Percentiles rank a stretch among this genome's conserved stretches.
Conservation (phyloP, 73 alveolate species). For the Blepharisma stoltei region DNA sequence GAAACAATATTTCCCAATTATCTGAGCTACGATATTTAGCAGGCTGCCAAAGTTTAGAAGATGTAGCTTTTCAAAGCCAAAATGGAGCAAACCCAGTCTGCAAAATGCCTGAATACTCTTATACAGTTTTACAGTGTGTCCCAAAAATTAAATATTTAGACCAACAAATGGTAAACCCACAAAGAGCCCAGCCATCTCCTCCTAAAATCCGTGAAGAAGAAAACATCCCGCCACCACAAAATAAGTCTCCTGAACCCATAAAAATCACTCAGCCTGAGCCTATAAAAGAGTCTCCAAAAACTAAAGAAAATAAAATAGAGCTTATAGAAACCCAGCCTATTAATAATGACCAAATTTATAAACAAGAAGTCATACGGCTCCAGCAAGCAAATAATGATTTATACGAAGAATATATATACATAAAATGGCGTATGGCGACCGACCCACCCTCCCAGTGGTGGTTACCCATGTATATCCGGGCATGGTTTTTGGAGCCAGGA, state of each 20-base stretch:
- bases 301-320: not conserved
- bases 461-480: too few relatives aligned
- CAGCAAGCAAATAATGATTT: not conserved
- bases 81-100: conserved; percentile 17
- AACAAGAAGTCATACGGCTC: too few relatives aligned
- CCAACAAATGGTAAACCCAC: not conserved
- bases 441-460: too few relatives aligned
- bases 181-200: too few relatives aligned
- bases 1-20: not conserved
- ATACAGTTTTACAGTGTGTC: not conserved
- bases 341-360: not conserved
- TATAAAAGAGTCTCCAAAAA: not conserved
- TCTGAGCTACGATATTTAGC: conserved; percentile 1
- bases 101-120: not conserved
- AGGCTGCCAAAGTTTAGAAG: conserved; percentile 5
- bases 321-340: not conserved
- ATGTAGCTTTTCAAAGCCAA: conserved; percentile 8
- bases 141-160: conserved; percentile 17
- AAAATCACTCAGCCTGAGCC: too few relatives aligned
- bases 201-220: not conserved
- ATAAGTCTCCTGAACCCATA: too few relatives aligned
- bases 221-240: too few relatives aligned
- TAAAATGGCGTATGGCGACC: too few relatives aligned
- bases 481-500: too few relatives aligned
- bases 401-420: conserved; percentile 11